Percentiles rank a stretch among this genome's conserved stretches.
phyloP scores from a whole-genome alignment of 2,329 filamentous ascomycete genomes.

The Exophiala alcalophila region DNA sequence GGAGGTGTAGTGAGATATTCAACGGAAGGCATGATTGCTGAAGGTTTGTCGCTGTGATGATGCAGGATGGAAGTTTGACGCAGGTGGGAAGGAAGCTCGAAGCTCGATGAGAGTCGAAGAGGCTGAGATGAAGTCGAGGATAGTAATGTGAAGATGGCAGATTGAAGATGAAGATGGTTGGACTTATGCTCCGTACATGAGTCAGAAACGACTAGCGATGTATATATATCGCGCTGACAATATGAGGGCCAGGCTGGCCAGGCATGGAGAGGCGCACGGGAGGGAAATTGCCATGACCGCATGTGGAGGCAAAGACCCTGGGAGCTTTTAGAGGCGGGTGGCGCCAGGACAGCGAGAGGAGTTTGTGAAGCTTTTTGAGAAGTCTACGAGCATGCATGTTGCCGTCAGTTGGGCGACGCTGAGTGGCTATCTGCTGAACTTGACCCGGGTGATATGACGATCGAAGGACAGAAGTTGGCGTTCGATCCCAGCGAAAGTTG shows the following conservation, averaged over 20 bases:
- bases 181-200: too few species aligned
- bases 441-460: conserved; percentile 14
- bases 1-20: conserved; percentile 26
- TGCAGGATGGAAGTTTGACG: neutral
- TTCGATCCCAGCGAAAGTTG: conserved; percentile 21
- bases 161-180: too few species aligned
- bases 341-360: too few species aligned
- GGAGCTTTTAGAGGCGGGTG: neutral
- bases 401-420: conserved; percentile 14
- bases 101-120: too few species aligned
- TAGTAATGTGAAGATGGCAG: too few species aligned
- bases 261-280: too few species aligned
- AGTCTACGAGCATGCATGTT: conserved; percentile 20
- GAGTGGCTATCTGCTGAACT: conserved; percentile 10
- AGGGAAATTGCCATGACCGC: neutral
- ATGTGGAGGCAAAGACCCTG: conserved; percentile 5
- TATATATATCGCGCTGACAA: too few species aligned
- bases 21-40: conserved; percentile 27
- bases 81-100: neutral
- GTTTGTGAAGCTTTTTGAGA: conserved; percentile 9
- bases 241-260: too few species aligned
- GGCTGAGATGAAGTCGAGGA: too few species aligned
- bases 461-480: conserved; percentile 16
- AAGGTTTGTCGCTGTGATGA: neutral
- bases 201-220: too few species aligned